Evolutionary conservation across 148 eudicot species (phyloP).

Genomic region (Amaranthus hypochondriacus): DNA sequence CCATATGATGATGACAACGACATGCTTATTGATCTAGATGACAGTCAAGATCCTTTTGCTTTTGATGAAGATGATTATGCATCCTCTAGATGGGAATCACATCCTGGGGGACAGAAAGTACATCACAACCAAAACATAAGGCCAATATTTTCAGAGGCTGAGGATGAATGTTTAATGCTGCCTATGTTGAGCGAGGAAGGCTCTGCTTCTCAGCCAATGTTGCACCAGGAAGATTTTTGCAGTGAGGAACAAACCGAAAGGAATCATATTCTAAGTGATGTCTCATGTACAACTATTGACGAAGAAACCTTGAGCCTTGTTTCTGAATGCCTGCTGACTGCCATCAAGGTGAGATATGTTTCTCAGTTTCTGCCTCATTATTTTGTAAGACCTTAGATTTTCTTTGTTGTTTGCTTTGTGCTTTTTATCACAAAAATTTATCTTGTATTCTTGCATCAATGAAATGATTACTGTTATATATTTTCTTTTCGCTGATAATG

Average conservation of each 20-base stretch:
- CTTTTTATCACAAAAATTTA: neutral
- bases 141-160: slow-evolving; percentile 25
- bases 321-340: slow-evolving; percentile 68
- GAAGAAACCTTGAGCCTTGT: slow-evolving; percentile 53
- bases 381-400: neutral
- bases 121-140: slow-evolving; percentile 34
- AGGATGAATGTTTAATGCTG: slow-evolving; percentile 40
- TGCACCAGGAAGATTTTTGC: slow-evolving; percentile 44
- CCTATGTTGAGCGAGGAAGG: slow-evolving; percentile 42
- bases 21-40: slow-evolving; percentile 36
- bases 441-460: neutral
- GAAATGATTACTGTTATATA: neutral
- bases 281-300: slow-evolving; percentile 54
- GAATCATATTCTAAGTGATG: slow-evolving; percentile 39
- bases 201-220: slow-evolving; percentile 18
- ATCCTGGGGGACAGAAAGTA: slow-evolving; percentile 37
- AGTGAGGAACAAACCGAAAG: slow-evolving; percentile 23
- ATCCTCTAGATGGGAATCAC: slow-evolving; percentile 74
- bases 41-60: slow-evolving; percentile 84
- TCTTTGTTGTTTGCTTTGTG: neutral
- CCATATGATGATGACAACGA: slow-evolving; percentile 35
- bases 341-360: slow-evolving; percentile 61
- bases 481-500: no score
- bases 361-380: neutral
- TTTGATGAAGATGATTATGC: slow-evolving; percentile 81